These are phyloP conservation scores for Wickerhamomyces kurtzmanii DNA, from an alignment of 805 yeast species.

Conservation along the genomic window DNA sequence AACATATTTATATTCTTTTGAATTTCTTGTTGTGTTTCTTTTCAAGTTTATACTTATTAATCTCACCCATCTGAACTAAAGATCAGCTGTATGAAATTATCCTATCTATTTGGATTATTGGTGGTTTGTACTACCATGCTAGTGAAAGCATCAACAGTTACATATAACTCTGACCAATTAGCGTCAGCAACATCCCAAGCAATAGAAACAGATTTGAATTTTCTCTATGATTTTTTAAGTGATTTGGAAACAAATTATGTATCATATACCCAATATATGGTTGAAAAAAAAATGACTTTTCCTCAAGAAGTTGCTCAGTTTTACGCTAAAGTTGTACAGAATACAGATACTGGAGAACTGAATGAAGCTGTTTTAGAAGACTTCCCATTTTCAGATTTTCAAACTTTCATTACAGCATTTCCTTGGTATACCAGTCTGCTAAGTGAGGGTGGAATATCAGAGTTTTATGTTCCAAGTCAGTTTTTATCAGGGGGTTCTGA, in stretches of 20 bases:
- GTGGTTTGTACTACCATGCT: no score
- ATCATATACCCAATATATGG: slow-evolving; percentile 12
- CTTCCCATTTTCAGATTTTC: slow-evolving; percentile 26
- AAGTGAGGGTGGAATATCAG: slow-evolving; percentile 3
- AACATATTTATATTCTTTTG: no score
- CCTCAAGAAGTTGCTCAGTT: slow-evolving; percentile 26
- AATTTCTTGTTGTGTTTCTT: no score
- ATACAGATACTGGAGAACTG: slow-evolving; percentile 16
- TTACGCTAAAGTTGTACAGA: slow-evolving; percentile 18
- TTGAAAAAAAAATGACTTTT: slow-evolving; percentile 14
- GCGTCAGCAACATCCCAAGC: slow-evolving; percentile 14
- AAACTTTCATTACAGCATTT: slow-evolving; percentile 21
- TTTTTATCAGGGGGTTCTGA: slow-evolving; percentile 9
- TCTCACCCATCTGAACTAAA: no score
- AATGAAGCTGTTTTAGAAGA: slow-evolving; percentile 15
- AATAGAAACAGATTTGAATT: slow-evolving; percentile 8
- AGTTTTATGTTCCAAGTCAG: slow-evolving; percentile 10
- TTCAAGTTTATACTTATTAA: no score
- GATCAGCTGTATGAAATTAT: no score
- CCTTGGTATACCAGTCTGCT: not conserved
- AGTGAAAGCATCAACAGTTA: no score
- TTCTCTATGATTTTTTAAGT: slow-evolving; percentile 11
- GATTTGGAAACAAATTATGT: slow-evolving; percentile 11
- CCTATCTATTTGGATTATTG: no score
- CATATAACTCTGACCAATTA: slow-evolving; percentile 1